Evolutionary conservation across 2,329 filamentous ascomycete species (phyloP), one percentile per base, ranked within the genome.

Genomic region (Leptographium flavum): DNA sequence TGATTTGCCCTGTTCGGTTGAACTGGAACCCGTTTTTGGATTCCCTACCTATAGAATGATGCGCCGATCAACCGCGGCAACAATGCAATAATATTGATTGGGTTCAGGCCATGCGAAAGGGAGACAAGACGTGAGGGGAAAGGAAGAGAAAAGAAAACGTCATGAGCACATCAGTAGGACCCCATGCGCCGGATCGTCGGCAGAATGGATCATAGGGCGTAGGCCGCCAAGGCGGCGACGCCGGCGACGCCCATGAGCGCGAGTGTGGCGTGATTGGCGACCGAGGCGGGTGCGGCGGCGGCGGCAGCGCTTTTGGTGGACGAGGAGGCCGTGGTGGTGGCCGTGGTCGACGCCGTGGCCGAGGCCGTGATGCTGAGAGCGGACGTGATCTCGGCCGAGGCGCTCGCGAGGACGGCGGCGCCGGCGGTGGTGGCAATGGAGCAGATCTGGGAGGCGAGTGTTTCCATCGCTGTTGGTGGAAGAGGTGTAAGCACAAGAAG

Each of bases 391-490:
- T 51, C 38, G 5, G 30, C 27, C 2, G 48, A 49, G 15, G 47
- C 52, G 11, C 41, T 43, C 5, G 47, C 32, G 10, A 55, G 39
- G 3, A 45, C 45, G 2, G 47, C 21, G 22, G 49, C 25, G 4
- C 25, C 32, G 7, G 49, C 47, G 13, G 45, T 48, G 23, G 33
- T 32, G 9, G 50, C 49, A 1, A 39, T 27, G n/a, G 39, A 38
- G 42, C 53, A 53, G 35, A 54, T 48, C 5, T 46, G 4, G 14
- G 47, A 42, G 3, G 49, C 49, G 35, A 52, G 23, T 5, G 36
- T 37, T 38, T 44, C 3, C 9, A 49, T 17, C 4, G 37, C 49
- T 48, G 28, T 28, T n/a, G n/a, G n/a, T n/a, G n/a, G n/a, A n/a
- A 10, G 14, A n/a, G 5, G 14, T 21, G 15, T 15, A n/a, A 28